Conservation (phyloP, 176 grass and related monocot species). For the Avena sativa region DNA sequence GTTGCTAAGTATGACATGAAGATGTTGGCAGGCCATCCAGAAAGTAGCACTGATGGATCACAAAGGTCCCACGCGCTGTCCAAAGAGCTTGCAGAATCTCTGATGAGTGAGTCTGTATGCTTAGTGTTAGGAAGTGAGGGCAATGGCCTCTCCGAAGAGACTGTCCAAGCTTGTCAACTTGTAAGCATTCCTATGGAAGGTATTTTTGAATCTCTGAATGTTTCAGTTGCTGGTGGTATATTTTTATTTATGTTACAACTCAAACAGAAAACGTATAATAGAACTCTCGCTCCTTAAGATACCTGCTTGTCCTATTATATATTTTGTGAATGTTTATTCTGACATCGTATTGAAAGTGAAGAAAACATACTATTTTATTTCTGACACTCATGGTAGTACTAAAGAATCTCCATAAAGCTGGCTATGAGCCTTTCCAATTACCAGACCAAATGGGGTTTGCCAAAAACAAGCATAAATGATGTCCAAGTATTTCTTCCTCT, state of each 20-base stretch:
- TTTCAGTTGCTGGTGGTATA: constrained; percentile 94
- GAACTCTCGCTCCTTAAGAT: constrained; percentile 35
- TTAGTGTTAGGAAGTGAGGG: constrained; percentile 96
- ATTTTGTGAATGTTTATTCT: constrained; percentile 5
- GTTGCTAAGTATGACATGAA: constrained; percentile 60
- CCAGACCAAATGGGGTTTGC: not conserved
- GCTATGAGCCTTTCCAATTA: constrained; percentile 5
- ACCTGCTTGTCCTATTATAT: not conserved
- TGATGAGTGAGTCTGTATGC: constrained; percentile 69
- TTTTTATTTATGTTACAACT: constrained; percentile 91
- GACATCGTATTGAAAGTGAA: constrained; percentile 19
- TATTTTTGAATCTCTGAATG: constrained; percentile 95
- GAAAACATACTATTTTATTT: constrained; percentile 1
- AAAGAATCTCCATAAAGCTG: not conserved
- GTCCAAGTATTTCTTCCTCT: no score
- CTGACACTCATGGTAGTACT: not conserved
- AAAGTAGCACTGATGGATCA: constrained; percentile 48
- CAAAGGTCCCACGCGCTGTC: constrained; percentile 45
- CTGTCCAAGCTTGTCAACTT: constrained; percentile 65
- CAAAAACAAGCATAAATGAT: not conserved
- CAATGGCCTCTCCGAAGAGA: constrained; percentile 71
- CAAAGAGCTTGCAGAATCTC: constrained; percentile 62
- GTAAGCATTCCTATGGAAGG: constrained; percentile 95
- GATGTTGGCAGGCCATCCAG: constrained; percentile 84
- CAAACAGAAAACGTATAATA: constrained; percentile 37